Conservation (phyloP, 257 asterid species). For the Petrea volubilis region DNA sequence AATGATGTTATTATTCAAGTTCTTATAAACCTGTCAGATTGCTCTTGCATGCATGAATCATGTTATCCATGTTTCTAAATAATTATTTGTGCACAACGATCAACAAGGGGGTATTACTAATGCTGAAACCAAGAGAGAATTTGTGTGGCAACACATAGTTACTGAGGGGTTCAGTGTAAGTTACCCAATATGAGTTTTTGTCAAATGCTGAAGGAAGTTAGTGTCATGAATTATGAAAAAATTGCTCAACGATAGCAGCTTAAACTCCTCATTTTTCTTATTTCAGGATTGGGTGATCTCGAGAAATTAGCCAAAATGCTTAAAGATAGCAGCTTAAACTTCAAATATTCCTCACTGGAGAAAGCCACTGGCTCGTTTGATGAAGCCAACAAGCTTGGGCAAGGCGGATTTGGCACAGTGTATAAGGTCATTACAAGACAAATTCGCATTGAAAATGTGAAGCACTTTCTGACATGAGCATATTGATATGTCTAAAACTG, state of each 20-base stretch:
- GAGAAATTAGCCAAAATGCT: constrained; percentile 66
- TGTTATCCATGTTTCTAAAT: too few relatives aligned
- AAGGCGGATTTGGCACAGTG: constrained; percentile 90
- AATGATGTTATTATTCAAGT: too few relatives aligned
- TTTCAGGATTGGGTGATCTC: constrained; percentile 49
- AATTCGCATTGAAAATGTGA: not conserved
- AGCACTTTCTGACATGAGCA: not conserved
- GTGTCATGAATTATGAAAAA: too few relatives aligned
- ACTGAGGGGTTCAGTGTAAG: too few relatives aligned
- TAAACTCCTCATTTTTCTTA: not conserved
- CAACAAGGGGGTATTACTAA: too few relatives aligned
- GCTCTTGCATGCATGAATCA: too few relatives aligned
- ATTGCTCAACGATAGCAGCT: not conserved
- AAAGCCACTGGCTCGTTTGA: constrained; percentile 69
- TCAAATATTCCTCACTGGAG: constrained; percentile 80
- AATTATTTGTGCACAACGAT: too few relatives aligned
- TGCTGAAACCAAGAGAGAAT: too few relatives aligned
- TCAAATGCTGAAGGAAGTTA: too few relatives aligned
- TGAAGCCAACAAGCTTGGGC: constrained; percentile 82
- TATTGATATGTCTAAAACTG: not conserved
- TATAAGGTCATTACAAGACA: constrained; percentile 54
- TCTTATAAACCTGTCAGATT: too few relatives aligned
- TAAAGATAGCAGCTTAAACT: constrained; percentile 74
- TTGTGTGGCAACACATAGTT: too few relatives aligned
- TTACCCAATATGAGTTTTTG: too few relatives aligned